Base-by-base conservation (phyloP, 345 rosid genomes). In the Bretschneidera sinensis region DNA sequence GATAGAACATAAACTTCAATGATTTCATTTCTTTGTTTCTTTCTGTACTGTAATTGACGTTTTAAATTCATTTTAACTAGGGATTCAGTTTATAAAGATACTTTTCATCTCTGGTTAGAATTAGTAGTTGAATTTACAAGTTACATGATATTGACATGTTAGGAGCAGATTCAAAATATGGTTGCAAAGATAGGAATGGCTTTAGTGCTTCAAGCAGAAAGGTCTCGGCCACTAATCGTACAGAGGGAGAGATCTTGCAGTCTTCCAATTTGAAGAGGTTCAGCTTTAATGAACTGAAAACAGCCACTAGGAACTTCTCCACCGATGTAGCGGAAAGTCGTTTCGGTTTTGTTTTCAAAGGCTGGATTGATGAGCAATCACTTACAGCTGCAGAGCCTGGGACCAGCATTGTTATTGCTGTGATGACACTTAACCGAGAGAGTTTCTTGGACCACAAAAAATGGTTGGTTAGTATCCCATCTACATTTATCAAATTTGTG, bases 301-400 rank as follows among this genome's bases (percentile, higher is more conserved):
- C 74, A 48, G 91, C 99, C 0, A 94, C 99, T 6, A 81, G 92
- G 73, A 90, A 88, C 67, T 94, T 94, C 72, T 86, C 96, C 54
- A 86, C 96, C 0, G 99, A 94, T 94, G 60, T 94, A 54, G 99
- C 97, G 21, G 99, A 94, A 78, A 97, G 99, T 22, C 97, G 99
- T 17, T 94, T 94, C 3, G 99, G 99, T 70, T 72, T 79, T 25
- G 99, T 94, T 33, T 94, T 84, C 43, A 94, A 87, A 58, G 99
- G 96, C 6, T 94, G 99, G 99, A 74, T 94, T 50, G 97, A 94
- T 67, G 89, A 79, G 76, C 69, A 82, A 17, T 70, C 99, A 43
- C 81, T 75, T 9, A 11, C 83, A 55, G 84, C 99, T 1, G 57
- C 92, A 39, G 88, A 72, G 76, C 84, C 99, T 17, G 92, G 85